Evolutionary conservation across 352 stramenopile species (phyloP).

Genomic region (Peronospora farinosa): DNA sequence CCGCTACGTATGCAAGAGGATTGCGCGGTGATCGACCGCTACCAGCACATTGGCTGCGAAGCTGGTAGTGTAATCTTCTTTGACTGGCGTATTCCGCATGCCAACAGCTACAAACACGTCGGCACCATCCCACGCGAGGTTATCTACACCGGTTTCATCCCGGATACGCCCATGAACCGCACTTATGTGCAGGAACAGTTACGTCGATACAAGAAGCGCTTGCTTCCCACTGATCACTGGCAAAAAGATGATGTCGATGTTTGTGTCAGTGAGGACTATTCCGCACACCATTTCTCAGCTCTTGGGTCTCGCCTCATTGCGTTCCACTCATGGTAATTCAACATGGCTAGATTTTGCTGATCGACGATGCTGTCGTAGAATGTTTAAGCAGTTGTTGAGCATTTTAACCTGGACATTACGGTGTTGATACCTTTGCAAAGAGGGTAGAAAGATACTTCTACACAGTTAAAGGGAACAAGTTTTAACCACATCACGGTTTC

Average conservation of each 20-base stretch:
- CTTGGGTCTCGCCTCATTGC: conserved; percentile 63
- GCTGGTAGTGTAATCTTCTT: conserved; percentile 84
- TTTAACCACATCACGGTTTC: conserved; percentile 77
- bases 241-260: conserved; percentile 58
- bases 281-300: conserved; percentile 52
- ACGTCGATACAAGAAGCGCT: conserved; percentile 49
- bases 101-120: conserved; percentile 80
- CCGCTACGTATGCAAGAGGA: conserved; percentile 83
- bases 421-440: conserved; percentile 38
- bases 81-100: conserved; percentile 83
- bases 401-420: conserved; percentile 21
- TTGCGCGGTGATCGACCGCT: conserved; percentile 60
- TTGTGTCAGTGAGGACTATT: conserved; percentile 56
- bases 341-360: conserved; percentile 20
- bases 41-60: conserved; percentile 50
- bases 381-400: conserved; percentile 9
- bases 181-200: conserved; percentile 69
- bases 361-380: neutral
- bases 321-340: conserved; percentile 47
- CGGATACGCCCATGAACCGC: conserved; percentile 61
- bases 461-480: conserved; percentile 43
- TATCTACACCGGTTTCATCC: conserved; percentile 84
- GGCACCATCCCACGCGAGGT: conserved; percentile 58
- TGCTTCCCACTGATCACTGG: conserved; percentile 73
- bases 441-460: conserved; percentile 71